Conservation (phyloP, 306 rosid genomes). For the Pyrus pyrifolia region DNA sequence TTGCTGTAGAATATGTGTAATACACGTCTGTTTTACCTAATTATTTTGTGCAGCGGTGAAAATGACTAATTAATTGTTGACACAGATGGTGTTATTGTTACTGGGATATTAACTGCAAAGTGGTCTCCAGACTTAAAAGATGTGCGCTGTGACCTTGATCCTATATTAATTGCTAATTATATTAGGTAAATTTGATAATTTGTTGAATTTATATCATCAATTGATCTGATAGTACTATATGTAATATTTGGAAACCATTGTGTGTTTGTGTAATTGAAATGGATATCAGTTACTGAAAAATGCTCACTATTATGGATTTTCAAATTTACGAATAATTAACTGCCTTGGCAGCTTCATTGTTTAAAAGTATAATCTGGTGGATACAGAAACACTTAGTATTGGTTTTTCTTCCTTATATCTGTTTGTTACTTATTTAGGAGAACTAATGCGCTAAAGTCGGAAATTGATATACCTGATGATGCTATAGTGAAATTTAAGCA, state of each 20-base stretch:
- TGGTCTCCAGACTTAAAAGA: slow-evolving; percentile 96
- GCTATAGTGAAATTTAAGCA: slow-evolving; percentile 50
- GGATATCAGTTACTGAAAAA: neutral
- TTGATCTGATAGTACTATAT: neutral
- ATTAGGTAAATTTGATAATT: slow-evolving; percentile 40
- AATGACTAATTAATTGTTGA: neutral
- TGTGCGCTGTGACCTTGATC: slow-evolving; percentile 93
- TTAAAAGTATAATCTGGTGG: slow-evolving; percentile 11
- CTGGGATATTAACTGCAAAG: slow-evolving; percentile 84
- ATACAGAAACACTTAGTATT: neutral
- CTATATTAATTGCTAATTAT: slow-evolving; percentile 74
- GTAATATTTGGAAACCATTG: neutral
- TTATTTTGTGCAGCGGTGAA: neutral
- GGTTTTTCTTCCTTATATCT: neutral
- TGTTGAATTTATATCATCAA: neutral
- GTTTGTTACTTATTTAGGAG: slow-evolving; percentile 44
- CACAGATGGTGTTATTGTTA: slow-evolving; percentile 75
- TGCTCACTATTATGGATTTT: neutral
- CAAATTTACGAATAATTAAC: neutral
- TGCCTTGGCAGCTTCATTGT: slow-evolving; percentile 9
- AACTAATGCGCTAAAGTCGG: slow-evolving; percentile 75
- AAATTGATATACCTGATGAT: slow-evolving; percentile 61
- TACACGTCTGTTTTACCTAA: neutral
- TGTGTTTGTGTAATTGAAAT: neutral
- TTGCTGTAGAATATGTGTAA: neutral